Conservation (phyloP, 2,329 filamentous ascomycete species). For the Pseudocercospora ulei region DNA sequence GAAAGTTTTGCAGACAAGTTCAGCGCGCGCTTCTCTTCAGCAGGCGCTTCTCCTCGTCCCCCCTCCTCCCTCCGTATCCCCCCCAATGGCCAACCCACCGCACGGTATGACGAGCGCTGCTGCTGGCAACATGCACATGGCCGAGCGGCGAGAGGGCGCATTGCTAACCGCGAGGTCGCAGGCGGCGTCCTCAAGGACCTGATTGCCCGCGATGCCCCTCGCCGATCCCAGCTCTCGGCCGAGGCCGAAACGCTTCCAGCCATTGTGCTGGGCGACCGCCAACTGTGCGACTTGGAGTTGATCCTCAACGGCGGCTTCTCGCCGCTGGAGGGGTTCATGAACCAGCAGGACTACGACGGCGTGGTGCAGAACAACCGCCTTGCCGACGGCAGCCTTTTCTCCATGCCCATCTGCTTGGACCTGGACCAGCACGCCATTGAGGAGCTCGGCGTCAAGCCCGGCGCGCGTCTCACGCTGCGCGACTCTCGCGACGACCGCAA, state of each 20-base stretch:
- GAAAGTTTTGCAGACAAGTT: too few species aligned
- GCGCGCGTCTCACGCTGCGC: conserved; percentile 74
- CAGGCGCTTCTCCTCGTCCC: too few species aligned
- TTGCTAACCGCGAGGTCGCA: conserved; percentile 26
- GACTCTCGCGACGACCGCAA: conserved; percentile 96
- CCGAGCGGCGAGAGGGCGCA: not conserved
- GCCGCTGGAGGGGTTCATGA: conserved; percentile 96
- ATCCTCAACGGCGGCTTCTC: conserved; percentile 97
- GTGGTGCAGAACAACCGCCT: conserved; percentile 85
- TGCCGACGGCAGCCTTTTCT: conserved; percentile 79
- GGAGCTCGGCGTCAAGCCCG: conserved; percentile 63
- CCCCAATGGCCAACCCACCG: conserved; percentile 44
- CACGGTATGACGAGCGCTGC: conserved; percentile 36
- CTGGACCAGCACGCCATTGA: conserved; percentile 66
- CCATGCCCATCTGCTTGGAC: conserved; percentile 94
- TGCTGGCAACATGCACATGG: not conserved
- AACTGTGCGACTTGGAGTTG: conserved; percentile 94
- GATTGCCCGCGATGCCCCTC: conserved; percentile 79
- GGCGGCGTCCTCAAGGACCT: conserved; percentile 97
- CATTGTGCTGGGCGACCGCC: conserved; percentile 76
- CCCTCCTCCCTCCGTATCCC: conserved; percentile 4
- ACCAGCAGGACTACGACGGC: conserved; percentile 88
- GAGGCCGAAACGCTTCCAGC: conserved; percentile 84
- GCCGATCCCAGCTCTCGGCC: conserved; percentile 64
- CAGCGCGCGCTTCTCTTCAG: too few species aligned